phyloP scores from a whole-genome alignment of 202 grass and related monocot genomes.

The Musa balbisiana region DNA sequence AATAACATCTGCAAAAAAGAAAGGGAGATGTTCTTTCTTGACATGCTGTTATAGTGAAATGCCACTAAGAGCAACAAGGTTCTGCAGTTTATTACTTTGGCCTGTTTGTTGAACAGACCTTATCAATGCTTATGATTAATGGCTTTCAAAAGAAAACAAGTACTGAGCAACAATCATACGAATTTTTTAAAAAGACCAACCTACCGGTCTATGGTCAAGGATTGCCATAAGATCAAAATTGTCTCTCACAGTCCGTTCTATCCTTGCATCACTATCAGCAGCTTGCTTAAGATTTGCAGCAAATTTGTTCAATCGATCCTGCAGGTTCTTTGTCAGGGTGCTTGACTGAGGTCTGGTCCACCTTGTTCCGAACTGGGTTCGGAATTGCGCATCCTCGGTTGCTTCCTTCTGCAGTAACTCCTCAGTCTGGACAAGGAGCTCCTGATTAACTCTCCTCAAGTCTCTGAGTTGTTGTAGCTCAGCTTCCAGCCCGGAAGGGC shows the following conservation, averaged over 20 bases:
- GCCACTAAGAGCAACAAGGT: not conserved
- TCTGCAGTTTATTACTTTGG: not conserved
- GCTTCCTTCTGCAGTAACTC: slow-evolving; percentile 94
- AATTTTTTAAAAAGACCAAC: slow-evolving; percentile 10
- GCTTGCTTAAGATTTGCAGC: slow-evolving; percentile 94
- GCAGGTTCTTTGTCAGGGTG: slow-evolving; percentile 89
- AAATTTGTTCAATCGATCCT: slow-evolving; percentile 85
- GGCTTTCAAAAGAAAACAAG: not conserved
- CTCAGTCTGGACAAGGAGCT: slow-evolving; percentile 82
- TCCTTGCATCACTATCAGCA: slow-evolving; percentile 65
- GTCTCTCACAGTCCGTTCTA: slow-evolving; percentile 72
- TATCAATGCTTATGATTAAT: no score
- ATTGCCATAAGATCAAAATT: slow-evolving; percentile 78
- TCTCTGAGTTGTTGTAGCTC: slow-evolving; percentile 95
- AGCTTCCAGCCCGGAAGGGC: slow-evolving; percentile 66
- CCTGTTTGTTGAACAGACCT: no score
- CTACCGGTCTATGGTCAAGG: slow-evolving; percentile 82
- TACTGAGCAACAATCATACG: not conserved
- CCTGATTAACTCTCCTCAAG: slow-evolving; percentile 92
- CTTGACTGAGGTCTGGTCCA: slow-evolving; percentile 95
- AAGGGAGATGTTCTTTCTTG: not conserved
- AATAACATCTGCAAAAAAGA: not conserved
- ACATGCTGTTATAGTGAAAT: not conserved
- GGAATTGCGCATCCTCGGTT: slow-evolving; percentile 81
- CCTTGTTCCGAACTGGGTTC: slow-evolving; percentile 86